Base-by-base conservation (phyloP, 495 filamentous ascomycete genomes). In the Penicillium arizonense region DNA sequence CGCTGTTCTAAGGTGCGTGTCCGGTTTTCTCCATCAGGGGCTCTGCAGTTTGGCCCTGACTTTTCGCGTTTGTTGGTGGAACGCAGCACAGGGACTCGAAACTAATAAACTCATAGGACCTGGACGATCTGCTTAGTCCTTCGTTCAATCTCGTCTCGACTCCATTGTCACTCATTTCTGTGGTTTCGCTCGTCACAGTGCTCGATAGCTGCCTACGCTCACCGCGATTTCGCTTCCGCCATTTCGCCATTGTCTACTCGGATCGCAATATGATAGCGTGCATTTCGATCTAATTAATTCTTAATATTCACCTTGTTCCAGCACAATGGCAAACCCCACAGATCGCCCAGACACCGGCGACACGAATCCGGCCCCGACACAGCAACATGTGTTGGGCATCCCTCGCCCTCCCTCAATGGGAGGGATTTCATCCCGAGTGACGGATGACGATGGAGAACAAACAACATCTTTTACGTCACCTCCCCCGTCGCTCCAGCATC, bases 381-480 rank as follows among this genome's bases (percentile, higher is more conserved):
- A 61, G 30, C 62, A 67, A 51, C 63, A 72, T 74, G 64, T 57
- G 23, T 44, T 75, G 42, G 73, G 72, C 2, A 69, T 77, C 26
- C 74, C 73, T 61, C 70, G 73, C 9, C 72, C 74, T 48, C 74
- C 73, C 28, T 77, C 74, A 5, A 66, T 77, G 24, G 72, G 72
- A 42, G 78, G 90, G 46, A 88, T 96, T 30, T 96, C 90, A 12
- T 93, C 89, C 40, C 86, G 87, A 55, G 87, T 93, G 79, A 94
- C 90, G 9, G 89, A 94, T 63, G 77, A 80, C 48, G 76, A 80
- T 71, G 78, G 71, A 5, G 76, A 79, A 30, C 55, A 68, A 44
- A 67, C 75, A 20, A 63, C 68, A 23, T 68, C 77, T 26, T 67
- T 59, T 30, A 72, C 72, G 33, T 75, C 75, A 33, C 76, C 73